Evolutionary conservation across 139 green algal species (phyloP), one percentile per base, ranked within the genome.

Genomic region (Gonium pectorale): DNA sequence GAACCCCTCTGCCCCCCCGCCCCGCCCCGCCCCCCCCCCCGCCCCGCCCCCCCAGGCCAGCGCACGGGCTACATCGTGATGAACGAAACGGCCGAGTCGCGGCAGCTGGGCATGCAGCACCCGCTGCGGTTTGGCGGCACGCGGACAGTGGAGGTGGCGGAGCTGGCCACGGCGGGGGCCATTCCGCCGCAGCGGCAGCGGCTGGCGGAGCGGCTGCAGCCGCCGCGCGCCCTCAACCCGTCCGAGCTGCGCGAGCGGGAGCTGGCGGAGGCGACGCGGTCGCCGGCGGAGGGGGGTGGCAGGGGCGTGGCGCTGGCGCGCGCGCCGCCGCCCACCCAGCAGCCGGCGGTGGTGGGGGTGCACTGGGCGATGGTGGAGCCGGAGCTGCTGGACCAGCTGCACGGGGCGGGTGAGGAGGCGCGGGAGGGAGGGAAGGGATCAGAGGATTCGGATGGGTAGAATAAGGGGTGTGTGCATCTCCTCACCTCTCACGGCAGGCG

Each of bases 1-100:
- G n/a, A n/a, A n/a, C n/a, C n/a, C n/a, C n/a, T 67, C 7, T 66
- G 56, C 21, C 56, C 21, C 56, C 24, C 56, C 56, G 56, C 24
- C 21, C n/a, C 8, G 8, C 19, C 2, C 56, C 56, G 7, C 13
- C n/a, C n/a, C n/a, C n/a, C n/a, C n/a, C n/a, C n/a, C 60, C n/a
- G 6, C 60, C 60, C 33, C 43, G 19, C 31, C 24, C 33, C 35
- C 13, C 0, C 77, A 83, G 69, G 63, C 22, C 86, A 88, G 77
- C 73, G 67, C 17, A 81, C 86, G 1, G 91, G 91, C 49, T 90
- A 91, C 59, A 87, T 93, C 7, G 80, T 91, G 19, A 89, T 91
- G 78, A 92, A 94, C 44, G 88, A 94, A 49, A 94, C 89, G 0
- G 73, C 54, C 3, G 87, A 74, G 43, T 52, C 56, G 1, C 64